Evolutionary conservation across 2,329 filamentous ascomycete species (phyloP), one percentile per base, ranked within the genome.

Genomic region (Fusarium sp.): DNA sequence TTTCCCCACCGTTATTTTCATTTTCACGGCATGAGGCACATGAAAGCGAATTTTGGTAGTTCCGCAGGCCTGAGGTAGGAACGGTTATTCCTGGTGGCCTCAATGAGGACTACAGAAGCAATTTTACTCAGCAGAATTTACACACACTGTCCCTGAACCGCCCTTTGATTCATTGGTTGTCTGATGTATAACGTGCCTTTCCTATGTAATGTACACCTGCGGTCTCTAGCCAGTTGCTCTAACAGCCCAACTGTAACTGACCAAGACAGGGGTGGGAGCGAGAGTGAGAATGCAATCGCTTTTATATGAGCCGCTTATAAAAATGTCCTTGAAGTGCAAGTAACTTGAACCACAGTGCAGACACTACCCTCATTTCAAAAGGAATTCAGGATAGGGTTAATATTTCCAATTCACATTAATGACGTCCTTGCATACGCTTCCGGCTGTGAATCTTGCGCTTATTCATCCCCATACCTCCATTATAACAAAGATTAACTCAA

Each of bases 21-120:
- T 35, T 39, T 62, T n/a, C 9, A 35, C 20, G 48, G 56, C 33
- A 65, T 59, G 35, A 46, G 58, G 47, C 37, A 25, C 19, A 62
- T 51, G 32, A 39, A 50, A 41, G 25, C 35, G 25, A 59, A 49
- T 56, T 66, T 66, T 62, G 55, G 50, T 32, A 40, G 52, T 22
- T 23, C 40, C 30, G 27, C 25, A 59, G 33, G 46, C 22, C 15
- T 25, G 22, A 37, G 20, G 23, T 43, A 49, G 23, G 43, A 22
- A 53, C 15, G 33, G 17, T 23, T 48, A 20, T 40, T 10, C 19
- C 20, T 14, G n/a, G 20, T 39, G 37, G 33, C 41, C 41, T 40
- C 14, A 25, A 7, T 33, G 41, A 22, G 20, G 47, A 19, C 39
- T 22, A 41, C n/a, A 14, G 20, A 32, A 52, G 46, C 40, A 45